Conservation (phyloP, 305 asterid species). For the Fraxinus floribunda region DNA sequence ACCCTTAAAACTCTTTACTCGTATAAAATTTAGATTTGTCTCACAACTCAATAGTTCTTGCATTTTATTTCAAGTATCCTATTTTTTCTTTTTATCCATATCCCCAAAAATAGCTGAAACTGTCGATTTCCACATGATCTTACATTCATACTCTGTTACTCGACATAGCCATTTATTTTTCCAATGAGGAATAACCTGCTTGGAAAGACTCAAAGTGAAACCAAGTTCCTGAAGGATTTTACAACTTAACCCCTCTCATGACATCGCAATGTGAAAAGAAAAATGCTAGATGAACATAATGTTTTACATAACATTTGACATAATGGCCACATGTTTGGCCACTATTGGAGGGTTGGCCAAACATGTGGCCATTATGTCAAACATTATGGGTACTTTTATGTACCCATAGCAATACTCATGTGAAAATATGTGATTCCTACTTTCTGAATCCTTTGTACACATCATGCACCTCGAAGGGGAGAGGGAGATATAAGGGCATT, state of each 20-base stretch:
- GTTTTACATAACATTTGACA: too few species aligned
- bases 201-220: background rate
- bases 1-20: background rate
- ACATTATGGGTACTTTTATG: too few species aligned
- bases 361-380: too few species aligned
- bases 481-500: background rate
- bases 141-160: background rate
- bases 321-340: too few species aligned
- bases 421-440: background rate
- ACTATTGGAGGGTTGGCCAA: too few species aligned
- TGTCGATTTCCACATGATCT: background rate
- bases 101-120: background rate
- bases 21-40: background rate
- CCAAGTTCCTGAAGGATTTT: background rate
- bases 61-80: background rate
- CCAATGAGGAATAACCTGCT: background rate
- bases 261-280: background rate
- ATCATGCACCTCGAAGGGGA: background rate
- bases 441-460: background rate
- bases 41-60: background rate
- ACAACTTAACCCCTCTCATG: background rate
- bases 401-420: background rate
- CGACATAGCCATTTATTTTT: background rate
- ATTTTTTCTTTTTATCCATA: background rate
- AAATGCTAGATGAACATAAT: too few species aligned